phyloP scores from a whole-genome alignment of 1,139 yeast genomes.

The Meyerozyma smithsonii region DNA sequence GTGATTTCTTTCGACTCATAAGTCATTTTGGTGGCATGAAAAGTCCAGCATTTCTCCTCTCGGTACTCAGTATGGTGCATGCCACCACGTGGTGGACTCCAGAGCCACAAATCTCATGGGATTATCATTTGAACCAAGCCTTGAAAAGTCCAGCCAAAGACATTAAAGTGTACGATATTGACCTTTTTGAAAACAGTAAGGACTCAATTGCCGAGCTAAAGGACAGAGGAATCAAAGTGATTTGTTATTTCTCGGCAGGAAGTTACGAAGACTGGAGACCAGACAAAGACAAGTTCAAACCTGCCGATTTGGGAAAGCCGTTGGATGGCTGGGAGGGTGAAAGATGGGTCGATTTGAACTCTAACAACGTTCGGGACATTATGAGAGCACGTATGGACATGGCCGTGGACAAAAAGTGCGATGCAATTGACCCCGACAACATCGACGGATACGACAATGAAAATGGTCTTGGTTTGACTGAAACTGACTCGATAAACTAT shows the following conservation, averaged over 20 bases:
- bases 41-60: not conserved
- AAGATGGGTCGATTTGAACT: conserved; percentile 16
- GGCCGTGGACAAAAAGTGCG: conserved; percentile 16
- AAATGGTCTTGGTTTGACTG: conserved; percentile 16
- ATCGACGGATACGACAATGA: conserved; percentile 20
- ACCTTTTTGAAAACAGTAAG: conserved; percentile 14
- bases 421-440: conserved; percentile 21
- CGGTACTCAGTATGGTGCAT: not conserved
- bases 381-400: conserved; percentile 15
- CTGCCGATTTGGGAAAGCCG: conserved; percentile 14
- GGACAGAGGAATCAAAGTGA: conserved; percentile 13
- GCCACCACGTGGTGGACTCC: not conserved
- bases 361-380: conserved; percentile 13
- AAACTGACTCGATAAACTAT: conserved; percentile 15
- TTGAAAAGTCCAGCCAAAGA: not conserved
- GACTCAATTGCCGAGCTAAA: conserved; percentile 11
- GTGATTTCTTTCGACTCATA: not conserved
- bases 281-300: conserved; percentile 12
- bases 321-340: conserved; percentile 22
- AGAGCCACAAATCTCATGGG: not conserved
- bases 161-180: conserved; percentile 11
- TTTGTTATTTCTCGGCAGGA: conserved; percentile 23
- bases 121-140: not conserved
- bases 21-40: not conserved
- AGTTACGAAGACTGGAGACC: conserved; percentile 20